Base-by-base conservation (phyloP, 106 monocot species). In the Iris macrosiphon region DNA sequence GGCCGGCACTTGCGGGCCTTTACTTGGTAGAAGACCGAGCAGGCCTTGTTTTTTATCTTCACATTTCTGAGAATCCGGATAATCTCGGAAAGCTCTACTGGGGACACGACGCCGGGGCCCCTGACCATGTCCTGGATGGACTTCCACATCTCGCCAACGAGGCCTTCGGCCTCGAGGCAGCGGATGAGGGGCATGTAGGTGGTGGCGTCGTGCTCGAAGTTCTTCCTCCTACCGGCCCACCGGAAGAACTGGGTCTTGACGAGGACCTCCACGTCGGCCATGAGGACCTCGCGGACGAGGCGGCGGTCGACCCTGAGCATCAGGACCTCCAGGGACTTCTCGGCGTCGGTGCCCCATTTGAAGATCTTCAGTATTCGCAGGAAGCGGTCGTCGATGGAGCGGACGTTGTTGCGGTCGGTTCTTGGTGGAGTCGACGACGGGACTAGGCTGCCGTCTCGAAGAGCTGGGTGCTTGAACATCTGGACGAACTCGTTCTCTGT, bases 321-420 rank as follows among this genome's bases (percentile, higher is more conserved):
- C 40, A 96, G 71, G 12, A 96, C 96, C 56, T 90, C 86, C 45
- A 96, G 22, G 6, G 95, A 89, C 68, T 76, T 90, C 75, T 96
- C 95, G 7, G 89, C 89, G 40, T 96, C 95, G 0, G 96, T 69
- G 2, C 96, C 96, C 96, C 96, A 96, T 39, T 86, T 90, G 55
- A 96, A 96, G 43, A 96, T 96, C 70, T 96, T 96, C 63, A 96
- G 61, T 30, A 96, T 96, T 46, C 86, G 65, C 31, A 96, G 49
- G 66, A 96, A 96, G 27, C 89, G 69, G 45, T 86, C 74, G 51
- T 96, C 89, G 40, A 89, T 61, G 13, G 35, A 25, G 6, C 94
- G 68, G 2, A 57, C 31, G 3, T 53, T 57, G 0, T 76, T 60
- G 6, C 68, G 45, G 4, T 59, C 62, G 2, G 14, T 57, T 32